phyloP scores from a whole-genome alignment of 2,329 filamentous ascomycete genomes.

The Coleophoma cylindrospora region DNA sequence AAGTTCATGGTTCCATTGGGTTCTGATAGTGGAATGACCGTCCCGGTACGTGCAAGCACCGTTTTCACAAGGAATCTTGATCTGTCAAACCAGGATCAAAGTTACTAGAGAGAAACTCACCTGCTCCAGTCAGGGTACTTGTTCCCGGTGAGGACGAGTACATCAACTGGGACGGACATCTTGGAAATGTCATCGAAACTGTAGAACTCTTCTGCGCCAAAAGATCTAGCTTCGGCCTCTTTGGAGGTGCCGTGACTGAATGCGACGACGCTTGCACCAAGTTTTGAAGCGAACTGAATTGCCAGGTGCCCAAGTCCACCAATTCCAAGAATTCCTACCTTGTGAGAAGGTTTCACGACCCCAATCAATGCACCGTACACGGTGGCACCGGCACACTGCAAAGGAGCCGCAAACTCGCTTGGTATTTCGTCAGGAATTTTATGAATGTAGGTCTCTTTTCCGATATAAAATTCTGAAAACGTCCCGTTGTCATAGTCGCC shows the following conservation, averaged over 20 bases:
- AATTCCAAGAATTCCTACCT: constrained; percentile 41
- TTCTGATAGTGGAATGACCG: constrained; percentile 38
- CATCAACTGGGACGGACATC: constrained; percentile 12
- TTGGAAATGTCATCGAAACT: constrained; percentile 11
- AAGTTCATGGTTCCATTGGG: constrained; percentile 8
- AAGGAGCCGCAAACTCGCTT: constrained; percentile 31
- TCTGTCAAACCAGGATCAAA: neutral
- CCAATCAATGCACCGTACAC: constrained; percentile 26
- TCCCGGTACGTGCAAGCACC: constrained; percentile 40
- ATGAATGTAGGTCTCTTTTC: constrained; percentile 33
- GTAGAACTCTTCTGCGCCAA: constrained; percentile 50
- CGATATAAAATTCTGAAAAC: constrained; percentile 41
- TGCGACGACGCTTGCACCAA: constrained; percentile 54
- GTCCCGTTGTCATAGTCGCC: constrained; percentile 40
- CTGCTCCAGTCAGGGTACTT: constrained; percentile 31
- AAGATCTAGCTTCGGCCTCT: constrained; percentile 48
- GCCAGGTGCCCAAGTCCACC: constrained; percentile 57
- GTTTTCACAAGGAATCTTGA: constrained; percentile 9
- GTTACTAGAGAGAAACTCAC: constrained; percentile 4
- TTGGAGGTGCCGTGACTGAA: constrained; percentile 55
- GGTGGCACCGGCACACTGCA: constrained; percentile 39
- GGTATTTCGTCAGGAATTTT: constrained; percentile 30
- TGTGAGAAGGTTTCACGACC: constrained; percentile 15
- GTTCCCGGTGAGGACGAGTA: constrained; percentile 12
- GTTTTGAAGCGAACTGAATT: constrained; percentile 54